phyloP scores from a whole-genome alignment of 768 basidiomycete genomes.

The Kwoniella heveanensis region DNA sequence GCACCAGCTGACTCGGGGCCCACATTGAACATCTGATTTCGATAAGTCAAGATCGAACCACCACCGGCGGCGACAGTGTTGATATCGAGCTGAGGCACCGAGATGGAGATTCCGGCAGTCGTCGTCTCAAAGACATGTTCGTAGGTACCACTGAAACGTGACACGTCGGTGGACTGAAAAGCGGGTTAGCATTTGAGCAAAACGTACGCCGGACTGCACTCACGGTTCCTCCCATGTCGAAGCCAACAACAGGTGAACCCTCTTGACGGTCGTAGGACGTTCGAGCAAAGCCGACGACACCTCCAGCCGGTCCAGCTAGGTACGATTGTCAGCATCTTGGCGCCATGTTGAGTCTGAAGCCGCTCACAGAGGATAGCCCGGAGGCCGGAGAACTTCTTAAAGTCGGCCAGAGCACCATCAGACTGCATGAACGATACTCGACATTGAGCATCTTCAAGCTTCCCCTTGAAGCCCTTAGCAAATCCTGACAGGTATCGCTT shows the following conservation, averaged over 20 bases:
- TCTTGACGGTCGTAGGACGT: slow-evolving; percentile 80
- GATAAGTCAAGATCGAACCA: slow-evolving; percentile 82
- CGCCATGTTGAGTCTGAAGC: background rate
- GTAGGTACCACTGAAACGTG: slow-evolving; percentile 84
- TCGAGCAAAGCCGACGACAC: slow-evolving; percentile 90
- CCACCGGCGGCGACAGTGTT: slow-evolving; percentile 69
- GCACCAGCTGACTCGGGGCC: slow-evolving; percentile 93
- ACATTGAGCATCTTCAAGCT: slow-evolving; percentile 25
- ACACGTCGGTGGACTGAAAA: slow-evolving; percentile 63
- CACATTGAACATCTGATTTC: slow-evolving; percentile 87
- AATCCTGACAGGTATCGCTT: slow-evolving; percentile 45
- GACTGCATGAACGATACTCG: slow-evolving; percentile 76
- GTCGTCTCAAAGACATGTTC: slow-evolving; percentile 67
- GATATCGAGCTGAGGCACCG: slow-evolving; percentile 50
- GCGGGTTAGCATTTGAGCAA: background rate
- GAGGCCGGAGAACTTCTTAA: slow-evolving; percentile 80
- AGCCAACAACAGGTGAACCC: slow-evolving; percentile 81
- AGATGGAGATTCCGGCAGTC: slow-evolving; percentile 40
- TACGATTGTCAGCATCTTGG: background rate
- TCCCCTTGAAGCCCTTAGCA: slow-evolving; percentile 35
- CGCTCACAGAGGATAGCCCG: slow-evolving; percentile 62
- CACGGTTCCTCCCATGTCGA: slow-evolving; percentile 66
- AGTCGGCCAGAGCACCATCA: slow-evolving; percentile 62
- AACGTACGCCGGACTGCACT: background rate
- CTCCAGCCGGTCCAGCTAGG: slow-evolving; percentile 82